phyloP scores from a whole-genome alignment of 2,329 filamentous ascomycete species.

The Botrytis paeoniae region DNA sequence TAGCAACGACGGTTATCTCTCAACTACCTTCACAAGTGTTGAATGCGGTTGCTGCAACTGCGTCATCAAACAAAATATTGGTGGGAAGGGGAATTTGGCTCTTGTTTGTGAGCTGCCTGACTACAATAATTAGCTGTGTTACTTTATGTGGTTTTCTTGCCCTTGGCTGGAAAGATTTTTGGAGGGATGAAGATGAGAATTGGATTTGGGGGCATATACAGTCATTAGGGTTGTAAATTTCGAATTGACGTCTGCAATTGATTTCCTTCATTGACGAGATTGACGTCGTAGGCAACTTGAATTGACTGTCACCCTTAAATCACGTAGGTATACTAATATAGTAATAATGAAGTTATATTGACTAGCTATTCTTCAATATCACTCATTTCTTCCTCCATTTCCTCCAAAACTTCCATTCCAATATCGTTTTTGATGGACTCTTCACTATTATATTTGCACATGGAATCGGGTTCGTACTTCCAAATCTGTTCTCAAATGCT shows the following conservation, averaged over 20 bases:
- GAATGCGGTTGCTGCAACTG: background rate
- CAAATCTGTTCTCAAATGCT: background rate
- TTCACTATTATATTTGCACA: too few species aligned
- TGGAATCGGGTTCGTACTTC: rapidly evolving
- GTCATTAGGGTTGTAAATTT: too few species aligned
- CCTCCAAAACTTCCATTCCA: too few species aligned
- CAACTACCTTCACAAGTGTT: background rate
- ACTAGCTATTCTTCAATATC: too few species aligned
- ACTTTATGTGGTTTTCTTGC: background rate
- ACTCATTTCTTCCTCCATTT: too few species aligned
- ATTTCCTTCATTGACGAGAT: too few species aligned
- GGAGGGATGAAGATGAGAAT: background rate
- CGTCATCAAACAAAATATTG: background rate
- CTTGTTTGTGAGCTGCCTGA: background rate
- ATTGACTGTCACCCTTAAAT: too few species aligned
- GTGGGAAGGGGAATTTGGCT: background rate
- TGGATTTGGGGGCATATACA: background rate
- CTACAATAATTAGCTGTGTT: background rate
- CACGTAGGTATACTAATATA: too few species aligned
- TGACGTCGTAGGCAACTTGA: too few species aligned
- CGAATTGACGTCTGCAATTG: too few species aligned
- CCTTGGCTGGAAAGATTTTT: background rate
- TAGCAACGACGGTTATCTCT: background rate
- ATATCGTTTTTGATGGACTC: too few species aligned
- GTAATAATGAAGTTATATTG: too few species aligned